A percentile compares a stretch with the other conserved stretches of the same genome.
Evolutionary conservation across 176 grass and related monocot genomes (phyloP).

Genomic region (Eleusine coracana): DNA sequence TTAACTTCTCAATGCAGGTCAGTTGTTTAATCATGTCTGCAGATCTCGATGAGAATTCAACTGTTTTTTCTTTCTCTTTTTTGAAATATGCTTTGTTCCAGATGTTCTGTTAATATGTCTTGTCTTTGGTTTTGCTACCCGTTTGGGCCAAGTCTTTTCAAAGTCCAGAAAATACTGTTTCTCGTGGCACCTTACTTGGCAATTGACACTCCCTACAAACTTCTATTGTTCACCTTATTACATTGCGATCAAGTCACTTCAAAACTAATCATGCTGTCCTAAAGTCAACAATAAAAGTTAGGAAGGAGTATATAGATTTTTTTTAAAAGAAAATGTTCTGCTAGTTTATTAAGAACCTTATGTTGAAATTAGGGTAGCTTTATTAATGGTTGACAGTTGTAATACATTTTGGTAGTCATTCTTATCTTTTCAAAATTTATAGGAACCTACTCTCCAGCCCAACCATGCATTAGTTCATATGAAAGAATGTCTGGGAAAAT

Average conservation of each 20-base stretch:
- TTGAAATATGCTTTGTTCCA: no score
- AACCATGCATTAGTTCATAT: no score
- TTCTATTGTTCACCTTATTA: not conserved
- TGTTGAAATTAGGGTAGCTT: not conserved
- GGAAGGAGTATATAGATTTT: not conserved
- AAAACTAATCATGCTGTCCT: no score
- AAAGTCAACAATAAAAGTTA: not conserved
- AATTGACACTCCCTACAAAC: no score
- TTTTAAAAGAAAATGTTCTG: not conserved
- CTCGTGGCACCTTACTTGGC: not conserved
- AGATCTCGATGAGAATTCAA: no score
- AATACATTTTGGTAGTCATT: not conserved
- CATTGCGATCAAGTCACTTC: no score
- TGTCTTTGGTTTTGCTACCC: no score
- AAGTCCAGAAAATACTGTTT: not conserved
- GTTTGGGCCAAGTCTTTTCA: no score
- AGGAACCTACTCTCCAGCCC: not conserved
- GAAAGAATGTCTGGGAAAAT: no score
- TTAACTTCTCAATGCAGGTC: conserved; percentile 99
- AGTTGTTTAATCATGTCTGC: not conserved
- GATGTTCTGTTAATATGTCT: no score
- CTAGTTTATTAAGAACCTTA: not conserved
- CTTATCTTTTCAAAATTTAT: not conserved
- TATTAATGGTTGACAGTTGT: not conserved
- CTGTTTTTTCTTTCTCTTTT: no score